Evolutionary conservation across 345 rosid species (phyloP).

Genomic region (Syzygium aromaticum): DNA sequence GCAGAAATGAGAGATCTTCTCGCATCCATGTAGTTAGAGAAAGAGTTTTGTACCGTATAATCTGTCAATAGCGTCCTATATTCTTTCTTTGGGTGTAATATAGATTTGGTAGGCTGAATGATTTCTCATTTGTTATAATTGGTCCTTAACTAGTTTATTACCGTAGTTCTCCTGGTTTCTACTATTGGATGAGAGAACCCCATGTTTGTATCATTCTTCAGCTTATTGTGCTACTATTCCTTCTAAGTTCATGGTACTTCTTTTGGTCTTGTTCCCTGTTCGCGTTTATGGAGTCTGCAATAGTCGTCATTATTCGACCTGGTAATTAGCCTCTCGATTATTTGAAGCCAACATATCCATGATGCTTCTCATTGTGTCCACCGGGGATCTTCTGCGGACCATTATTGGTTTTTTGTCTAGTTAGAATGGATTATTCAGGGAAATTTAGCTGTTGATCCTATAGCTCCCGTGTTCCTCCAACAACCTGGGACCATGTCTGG

Average conservation of each 20-base stretch:
- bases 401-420: not conserved
- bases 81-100: not conserved
- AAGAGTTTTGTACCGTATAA: not conserved
- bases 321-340: not conserved
- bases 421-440: not conserved
- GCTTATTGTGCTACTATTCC: not conserved
- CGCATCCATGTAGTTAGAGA: slow-evolving; percentile 58
- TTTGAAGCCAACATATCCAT: not conserved
- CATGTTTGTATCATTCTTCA: not conserved
- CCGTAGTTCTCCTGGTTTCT: not conserved
- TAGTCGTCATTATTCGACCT: not conserved
- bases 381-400: not conserved
- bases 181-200: not conserved
- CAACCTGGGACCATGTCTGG: not conserved
- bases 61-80: not conserved
- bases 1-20: slow-evolving; percentile 75
- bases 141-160: not conserved
- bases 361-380: not conserved
- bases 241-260: not conserved
- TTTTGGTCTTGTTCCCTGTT: not conserved
- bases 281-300: not conserved
- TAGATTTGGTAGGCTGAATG: not conserved
- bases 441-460: not conserved
- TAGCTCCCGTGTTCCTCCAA: not conserved
- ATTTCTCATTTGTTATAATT: not conserved